A percentile compares a stretch with the other conserved stretches of the same genome.
Conservation (phyloP, 2,329 filamentous ascomycete genomes). For the Alternaria burnsii region DNA sequence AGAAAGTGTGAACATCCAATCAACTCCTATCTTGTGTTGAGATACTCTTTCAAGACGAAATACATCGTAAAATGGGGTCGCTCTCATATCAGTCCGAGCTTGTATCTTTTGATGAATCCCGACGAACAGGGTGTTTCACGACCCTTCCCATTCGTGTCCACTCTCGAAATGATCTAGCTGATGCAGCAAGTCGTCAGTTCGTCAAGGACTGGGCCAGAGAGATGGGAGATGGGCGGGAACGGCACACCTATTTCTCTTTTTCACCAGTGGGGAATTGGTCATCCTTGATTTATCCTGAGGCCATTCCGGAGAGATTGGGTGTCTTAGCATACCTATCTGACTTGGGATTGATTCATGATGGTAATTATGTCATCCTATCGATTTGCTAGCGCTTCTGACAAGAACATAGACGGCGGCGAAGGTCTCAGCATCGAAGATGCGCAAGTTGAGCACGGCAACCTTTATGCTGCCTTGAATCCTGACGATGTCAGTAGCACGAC, state of each 20-base stretch:
- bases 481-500: background rate
- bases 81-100: background rate
- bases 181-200: background rate
- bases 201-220: background rate
- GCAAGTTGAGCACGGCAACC: background rate
- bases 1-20: background rate
- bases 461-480: background rate
- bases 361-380: background rate
- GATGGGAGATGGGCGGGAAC: slow-evolving; percentile 1
- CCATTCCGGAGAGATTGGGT: slow-evolving; percentile 2
- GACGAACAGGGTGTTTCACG: background rate
- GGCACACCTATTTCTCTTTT: background rate
- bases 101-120: background rate
- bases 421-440: slow-evolving; percentile 4
- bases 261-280: slow-evolving; percentile 1
- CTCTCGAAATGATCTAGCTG: background rate
- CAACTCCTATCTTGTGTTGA: accelerated
- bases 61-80: background rate
- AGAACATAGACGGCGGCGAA: background rate
- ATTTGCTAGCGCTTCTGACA: background rate
- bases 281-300: slow-evolving; percentile 2
- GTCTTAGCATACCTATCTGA: background rate
- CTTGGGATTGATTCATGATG: slow-evolving; percentile 7
- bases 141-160: slow-evolving; percentile 7
- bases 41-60: background rate